These are phyloP conservation scores for Volvox reticuliferus DNA, from an alignment of 139 green algal species.

Conservation along the genomic window DNA sequence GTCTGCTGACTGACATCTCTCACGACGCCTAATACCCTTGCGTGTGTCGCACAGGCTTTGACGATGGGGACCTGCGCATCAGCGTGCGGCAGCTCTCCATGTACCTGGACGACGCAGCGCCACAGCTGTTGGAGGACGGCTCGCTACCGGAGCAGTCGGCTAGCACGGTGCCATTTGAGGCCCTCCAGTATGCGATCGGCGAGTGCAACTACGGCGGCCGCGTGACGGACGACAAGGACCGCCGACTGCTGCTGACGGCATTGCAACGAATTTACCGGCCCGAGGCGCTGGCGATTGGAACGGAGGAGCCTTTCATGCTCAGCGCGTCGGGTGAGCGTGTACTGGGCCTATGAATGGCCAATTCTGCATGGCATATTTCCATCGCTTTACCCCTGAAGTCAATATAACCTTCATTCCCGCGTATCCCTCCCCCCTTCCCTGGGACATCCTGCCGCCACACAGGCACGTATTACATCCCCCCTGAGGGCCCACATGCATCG, in stretches of 20 bases:
- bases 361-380: too few relatives aligned
- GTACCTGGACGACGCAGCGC: constrained; percentile 74
- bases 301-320: constrained; percentile 43
- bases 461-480: constrained; percentile 70
- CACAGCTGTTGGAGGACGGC: background rate
- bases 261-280: constrained; percentile 72
- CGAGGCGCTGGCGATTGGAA: constrained; percentile 53
- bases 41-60: constrained; percentile 64
- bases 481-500: constrained; percentile 56
- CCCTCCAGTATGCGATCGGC: constrained; percentile 72
- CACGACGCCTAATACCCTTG: too few relatives aligned
- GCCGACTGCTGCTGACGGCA: constrained; percentile 75
- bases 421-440: background rate
- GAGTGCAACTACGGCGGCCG: constrained; percentile 85
- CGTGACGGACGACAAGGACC: constrained; percentile 87
- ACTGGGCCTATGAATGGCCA: too few relatives aligned
- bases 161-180: constrained; percentile 59
- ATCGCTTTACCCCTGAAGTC: too few relatives aligned
- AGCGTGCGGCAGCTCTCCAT: constrained; percentile 78
- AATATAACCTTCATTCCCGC: too few relatives aligned
- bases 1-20: too few relatives aligned
- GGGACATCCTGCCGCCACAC: background rate
- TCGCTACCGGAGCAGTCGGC: background rate
- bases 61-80: constrained; percentile 81
- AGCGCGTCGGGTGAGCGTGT: constrained; percentile 38